A percentile compares a stretch with the other conserved stretches of the same genome.
phyloP scores from a whole-genome alignment of 192 early-diverging fungal genomes.

The Gonapodya sp. region DNA sequence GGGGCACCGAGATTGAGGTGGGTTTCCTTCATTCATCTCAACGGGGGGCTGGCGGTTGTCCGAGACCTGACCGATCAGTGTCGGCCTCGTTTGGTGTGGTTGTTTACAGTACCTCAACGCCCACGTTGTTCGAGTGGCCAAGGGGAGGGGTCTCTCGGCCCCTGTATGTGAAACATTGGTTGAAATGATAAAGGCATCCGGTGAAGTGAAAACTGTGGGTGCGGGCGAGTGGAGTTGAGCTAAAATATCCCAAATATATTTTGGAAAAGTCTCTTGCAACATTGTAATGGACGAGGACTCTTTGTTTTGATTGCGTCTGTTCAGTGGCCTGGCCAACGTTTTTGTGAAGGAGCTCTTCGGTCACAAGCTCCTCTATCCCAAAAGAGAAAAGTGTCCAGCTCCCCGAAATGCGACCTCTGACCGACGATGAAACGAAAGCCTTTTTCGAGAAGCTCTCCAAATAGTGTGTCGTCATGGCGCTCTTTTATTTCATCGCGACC shows the following conservation, averaged over 20 bases:
- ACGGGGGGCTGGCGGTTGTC: no score
- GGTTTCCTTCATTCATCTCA: no score
- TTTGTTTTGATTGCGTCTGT: no score
- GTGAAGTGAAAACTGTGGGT: neutral
- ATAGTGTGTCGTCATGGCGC: slow-evolving; percentile 79
- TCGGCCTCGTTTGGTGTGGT: neutral
- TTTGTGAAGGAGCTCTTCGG: no score
- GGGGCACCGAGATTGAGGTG: neutral
- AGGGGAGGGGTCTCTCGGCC: neutral
- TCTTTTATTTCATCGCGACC: no score
- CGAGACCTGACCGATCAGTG: neutral
- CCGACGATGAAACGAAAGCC: slow-evolving; percentile 93
- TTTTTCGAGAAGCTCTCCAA: slow-evolving; percentile 97
- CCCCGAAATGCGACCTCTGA: slow-evolving; percentile 81
- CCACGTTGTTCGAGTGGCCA: neutral
- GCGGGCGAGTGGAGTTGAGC: neutral
- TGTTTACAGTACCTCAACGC: neutral
- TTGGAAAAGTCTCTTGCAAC: no score
- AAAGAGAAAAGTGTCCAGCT: neutral
- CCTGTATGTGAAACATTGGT: neutral
- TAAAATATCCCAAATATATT: no score
- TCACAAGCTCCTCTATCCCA: no score
- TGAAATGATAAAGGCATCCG: neutral
- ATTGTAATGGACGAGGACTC: no score
- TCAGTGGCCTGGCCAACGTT: no score